Base-by-base conservation (phyloP, 352 stramenopile genomes). In the Pilasporangium apinafurcum region DNA sequence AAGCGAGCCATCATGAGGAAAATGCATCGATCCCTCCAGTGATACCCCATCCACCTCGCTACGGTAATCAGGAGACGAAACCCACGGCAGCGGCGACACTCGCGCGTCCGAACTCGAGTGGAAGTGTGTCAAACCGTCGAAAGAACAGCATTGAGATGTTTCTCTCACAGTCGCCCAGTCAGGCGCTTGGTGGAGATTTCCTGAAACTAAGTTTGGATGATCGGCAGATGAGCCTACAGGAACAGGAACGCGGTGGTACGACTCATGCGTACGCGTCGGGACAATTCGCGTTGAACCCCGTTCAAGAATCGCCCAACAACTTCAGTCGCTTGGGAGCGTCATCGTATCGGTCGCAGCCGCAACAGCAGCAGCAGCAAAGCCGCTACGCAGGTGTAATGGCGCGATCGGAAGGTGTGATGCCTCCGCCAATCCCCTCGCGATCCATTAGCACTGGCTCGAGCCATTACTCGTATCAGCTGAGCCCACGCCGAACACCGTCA, bases 101-200 rank as follows among this genome's bases (percentile, higher is more conserved):
- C 50, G 20, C 42, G n/a, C n/a, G n/a, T n/a, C n/a, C n/a, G n/a
- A n/a, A n/a, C n/a, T n/a, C n/a, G n/a, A n/a, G n/a, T n/a, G n/a
- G n/a, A n/a, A n/a, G n/a, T n/a, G n/a, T 63, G 38, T 59, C 65
- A n/a, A 70, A 56, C 18, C 75, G 68, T 32, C 74, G 80, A 32
- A 92, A 92, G 64, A 92, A 83, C 64, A 88, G 74, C 57, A 87
- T 92, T 27, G 80, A 92, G 54, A 87, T 92, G 77, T 92, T 92
- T 66, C 55, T 92, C 3, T 92, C 80, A 51, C 80, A 89, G 53
- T 88, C 74, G 40, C 80, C 80, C 1, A 86, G 70, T 32, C 80
- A 92, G 43, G 77, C 78, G 14, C 53, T 92, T 17, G 80, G 80
- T 24, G 77, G 74, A 13, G 74, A 85, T 41, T 88, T 92, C 35